Conservation (phyloP, 345 rosid genomes). For the Hirschfeldia incana region DNA sequence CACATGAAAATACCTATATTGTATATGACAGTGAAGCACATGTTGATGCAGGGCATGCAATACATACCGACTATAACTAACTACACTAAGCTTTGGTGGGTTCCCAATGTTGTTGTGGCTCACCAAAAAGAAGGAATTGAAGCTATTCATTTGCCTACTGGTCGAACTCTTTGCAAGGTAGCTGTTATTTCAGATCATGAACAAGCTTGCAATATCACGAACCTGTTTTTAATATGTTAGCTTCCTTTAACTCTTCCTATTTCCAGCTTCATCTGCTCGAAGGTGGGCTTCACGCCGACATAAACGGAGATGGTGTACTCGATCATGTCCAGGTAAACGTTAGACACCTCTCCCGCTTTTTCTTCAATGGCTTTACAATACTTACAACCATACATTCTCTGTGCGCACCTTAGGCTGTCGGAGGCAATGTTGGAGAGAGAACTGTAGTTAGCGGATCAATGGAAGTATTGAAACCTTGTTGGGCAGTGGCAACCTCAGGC, state of each 20-base stretch:
- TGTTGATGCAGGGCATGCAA: constrained; percentile 58
- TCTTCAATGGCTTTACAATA: not conserved
- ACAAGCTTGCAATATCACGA: not conserved
- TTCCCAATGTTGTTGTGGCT: constrained; percentile 96
- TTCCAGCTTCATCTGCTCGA: constrained; percentile 90
- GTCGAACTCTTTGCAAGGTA: constrained; percentile 92
- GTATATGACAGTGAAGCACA: constrained; percentile 17
- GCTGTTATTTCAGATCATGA: constrained; percentile 10
- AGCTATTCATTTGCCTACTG: constrained; percentile 60
- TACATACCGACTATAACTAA: constrained; percentile 47
- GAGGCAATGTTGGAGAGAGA: constrained; percentile 85
- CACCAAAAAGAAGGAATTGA: constrained; percentile 98
- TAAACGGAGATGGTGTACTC: constrained; percentile 97
- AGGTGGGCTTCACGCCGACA: constrained; percentile 99
- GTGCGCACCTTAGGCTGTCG: constrained; percentile 70
- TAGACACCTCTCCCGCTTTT: not conserved
- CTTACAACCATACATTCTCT: constrained; percentile 16
- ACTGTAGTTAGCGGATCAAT: constrained; percentile 78
- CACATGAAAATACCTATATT: not conserved
- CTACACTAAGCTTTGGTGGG: constrained; percentile 64
- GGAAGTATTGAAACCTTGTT: constrained; percentile 82
- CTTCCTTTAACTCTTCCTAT: constrained; percentile 6
- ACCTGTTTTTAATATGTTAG: not conserved
- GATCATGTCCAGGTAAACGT: constrained; percentile 93
- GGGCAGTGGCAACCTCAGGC: constrained; percentile 99